Evolutionary conservation across 202 grass and related monocot genomes (phyloP).

Genomic region (Panicum hallii): DNA sequence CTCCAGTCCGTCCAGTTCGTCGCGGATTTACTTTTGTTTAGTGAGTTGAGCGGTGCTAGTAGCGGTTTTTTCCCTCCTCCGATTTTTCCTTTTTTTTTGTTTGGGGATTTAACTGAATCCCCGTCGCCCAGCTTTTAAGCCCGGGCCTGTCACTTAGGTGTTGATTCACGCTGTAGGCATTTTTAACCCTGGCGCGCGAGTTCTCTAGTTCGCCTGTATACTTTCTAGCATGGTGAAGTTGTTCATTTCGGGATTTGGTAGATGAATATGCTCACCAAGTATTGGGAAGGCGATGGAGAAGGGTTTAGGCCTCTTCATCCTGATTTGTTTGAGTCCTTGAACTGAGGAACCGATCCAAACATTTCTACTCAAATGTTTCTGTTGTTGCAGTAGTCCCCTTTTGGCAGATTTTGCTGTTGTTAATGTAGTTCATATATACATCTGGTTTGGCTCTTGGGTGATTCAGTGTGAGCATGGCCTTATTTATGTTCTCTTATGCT

Average conservation of each 20-base stretch:
- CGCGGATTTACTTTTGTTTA: background rate
- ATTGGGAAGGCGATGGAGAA: background rate
- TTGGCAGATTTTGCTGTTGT: background rate
- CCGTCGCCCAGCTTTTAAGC: background rate
- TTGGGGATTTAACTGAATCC: background rate
- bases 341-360: background rate
- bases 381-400: background rate
- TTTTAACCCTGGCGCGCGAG: background rate
- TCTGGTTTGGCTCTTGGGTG: background rate
- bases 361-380: background rate
- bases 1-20: background rate
- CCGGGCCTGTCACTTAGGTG: background rate
- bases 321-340: background rate
- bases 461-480: background rate
- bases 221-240: background rate
- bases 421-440: background rate
- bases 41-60: background rate
- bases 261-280: background rate
- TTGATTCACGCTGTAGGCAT: background rate
- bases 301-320: background rate
- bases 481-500: background rate
- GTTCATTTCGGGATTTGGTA: background rate
- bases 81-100: background rate
- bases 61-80: background rate
- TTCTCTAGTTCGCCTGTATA: background rate